Conservation (phyloP, 2,329 filamentous ascomycete species). For the Xylariaceae sp. region DNA sequence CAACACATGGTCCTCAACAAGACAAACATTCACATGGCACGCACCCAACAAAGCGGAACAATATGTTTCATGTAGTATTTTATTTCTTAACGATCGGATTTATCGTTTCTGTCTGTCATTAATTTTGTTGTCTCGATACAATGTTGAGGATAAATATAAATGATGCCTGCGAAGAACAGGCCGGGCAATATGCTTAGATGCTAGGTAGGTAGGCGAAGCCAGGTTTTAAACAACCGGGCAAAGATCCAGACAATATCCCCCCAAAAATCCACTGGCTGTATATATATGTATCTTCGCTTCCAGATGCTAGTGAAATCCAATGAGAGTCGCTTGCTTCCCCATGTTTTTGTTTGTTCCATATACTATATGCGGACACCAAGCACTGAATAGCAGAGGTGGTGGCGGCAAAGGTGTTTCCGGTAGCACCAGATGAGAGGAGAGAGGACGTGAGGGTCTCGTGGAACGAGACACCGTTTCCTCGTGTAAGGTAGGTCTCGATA, state of each 20-base stretch:
- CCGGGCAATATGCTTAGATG: no score
- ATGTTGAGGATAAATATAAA: constrained; percentile 3
- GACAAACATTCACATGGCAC: no score
- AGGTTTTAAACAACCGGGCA: not conserved
- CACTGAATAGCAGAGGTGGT: not conserved
- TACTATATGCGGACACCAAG: constrained; percentile 7
- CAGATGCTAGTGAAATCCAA: constrained; percentile 22
- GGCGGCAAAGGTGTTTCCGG: not conserved
- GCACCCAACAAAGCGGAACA: no score
- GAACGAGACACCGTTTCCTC: constrained; percentile 3
- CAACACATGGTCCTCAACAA: no score
- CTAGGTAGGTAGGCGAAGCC: not conserved
- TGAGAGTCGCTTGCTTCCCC: constrained; percentile 24
- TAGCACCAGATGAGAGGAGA: not conserved
- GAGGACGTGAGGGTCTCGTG: not conserved
- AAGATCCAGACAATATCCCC: not conserved
- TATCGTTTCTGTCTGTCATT: no score
- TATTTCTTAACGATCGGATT: no score
- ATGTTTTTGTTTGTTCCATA: constrained; percentile 23
- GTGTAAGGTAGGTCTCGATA: not conserved
- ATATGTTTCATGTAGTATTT: no score
- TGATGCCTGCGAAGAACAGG: constrained; percentile 2
- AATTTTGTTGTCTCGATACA: no score
- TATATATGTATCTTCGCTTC: constrained; percentile 13
- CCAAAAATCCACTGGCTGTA: not conserved